Conservation (phyloP, 2,329 filamentous ascomycete species). For the Rutstroemia sp. region DNA sequence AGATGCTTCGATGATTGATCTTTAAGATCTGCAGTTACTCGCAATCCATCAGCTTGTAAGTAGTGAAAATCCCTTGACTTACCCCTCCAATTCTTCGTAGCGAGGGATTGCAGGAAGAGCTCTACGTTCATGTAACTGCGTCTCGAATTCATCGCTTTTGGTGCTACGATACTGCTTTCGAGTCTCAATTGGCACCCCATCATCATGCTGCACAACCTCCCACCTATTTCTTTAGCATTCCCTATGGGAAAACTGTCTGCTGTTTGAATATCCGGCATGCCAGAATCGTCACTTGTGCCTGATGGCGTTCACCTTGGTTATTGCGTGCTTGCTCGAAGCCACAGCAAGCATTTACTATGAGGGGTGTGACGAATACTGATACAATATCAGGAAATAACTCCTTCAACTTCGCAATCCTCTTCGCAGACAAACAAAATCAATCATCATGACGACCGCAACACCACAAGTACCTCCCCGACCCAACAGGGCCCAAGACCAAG, state of each 20-base stretch:
- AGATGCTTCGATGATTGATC: constrained; percentile 20
- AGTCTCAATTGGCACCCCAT: constrained; percentile 4
- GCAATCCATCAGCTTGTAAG: background rate
- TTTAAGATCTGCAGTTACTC: background rate
- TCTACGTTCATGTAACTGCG: background rate
- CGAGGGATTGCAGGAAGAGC: background rate
- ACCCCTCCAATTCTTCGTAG: background rate
- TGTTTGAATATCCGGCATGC: background rate
- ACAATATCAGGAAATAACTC: constrained; percentile 4
- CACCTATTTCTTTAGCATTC: background rate
- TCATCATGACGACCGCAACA: constrained; percentile 15
- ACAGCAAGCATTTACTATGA: background rate
- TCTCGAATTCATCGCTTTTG: background rate
- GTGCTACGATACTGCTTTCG: background rate
- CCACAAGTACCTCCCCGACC: constrained; percentile 57
- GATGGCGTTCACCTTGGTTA: background rate
- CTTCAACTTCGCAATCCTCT: constrained; percentile 5
- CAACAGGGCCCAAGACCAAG: constrained; percentile 40
- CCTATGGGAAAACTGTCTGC: background rate
- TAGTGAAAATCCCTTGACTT: background rate
- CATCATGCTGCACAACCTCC: background rate
- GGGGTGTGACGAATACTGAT: background rate
- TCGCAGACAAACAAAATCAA: background rate
- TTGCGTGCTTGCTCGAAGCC: background rate
- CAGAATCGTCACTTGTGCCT: background rate